A percentile compares a stretch with the other conserved stretches of the same genome.
These are phyloP conservation scores for Malus hybrid DNA, from an alignment of 331 rosid genomes.

Conservation along the genomic window DNA sequence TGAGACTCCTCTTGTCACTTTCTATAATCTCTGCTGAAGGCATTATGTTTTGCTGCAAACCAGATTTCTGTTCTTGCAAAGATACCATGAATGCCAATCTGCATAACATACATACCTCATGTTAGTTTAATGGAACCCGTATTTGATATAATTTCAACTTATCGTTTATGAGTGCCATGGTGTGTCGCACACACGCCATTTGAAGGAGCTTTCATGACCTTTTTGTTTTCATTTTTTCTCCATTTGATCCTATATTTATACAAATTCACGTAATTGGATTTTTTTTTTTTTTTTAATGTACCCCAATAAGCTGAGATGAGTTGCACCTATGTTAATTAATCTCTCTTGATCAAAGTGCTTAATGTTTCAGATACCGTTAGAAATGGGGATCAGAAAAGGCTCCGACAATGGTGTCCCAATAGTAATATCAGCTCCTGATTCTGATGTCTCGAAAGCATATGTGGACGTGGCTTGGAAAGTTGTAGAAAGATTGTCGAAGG, in stretches of 20 bases:
- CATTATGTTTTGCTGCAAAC: background rate
- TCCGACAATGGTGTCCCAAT: constrained; percentile 71
- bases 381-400: constrained; percentile 60
- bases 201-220: background rate
- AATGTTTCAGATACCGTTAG: constrained; percentile 72
- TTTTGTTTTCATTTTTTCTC: background rate
- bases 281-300: too few species aligned
- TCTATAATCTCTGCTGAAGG: background rate
- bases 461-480: constrained; percentile 52
- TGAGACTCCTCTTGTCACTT: background rate
- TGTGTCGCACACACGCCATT: background rate
- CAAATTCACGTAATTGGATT: background rate
- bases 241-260: background rate
- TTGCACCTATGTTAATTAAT: background rate
- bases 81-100: background rate
- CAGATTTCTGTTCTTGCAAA: background rate
- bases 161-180: background rate
- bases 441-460: constrained; percentile 63
- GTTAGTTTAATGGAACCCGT: background rate
- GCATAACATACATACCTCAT: background rate
- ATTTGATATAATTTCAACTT: background rate
- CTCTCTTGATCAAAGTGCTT: background rate
- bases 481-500: constrained; percentile 34
- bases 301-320: background rate
- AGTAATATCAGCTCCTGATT: constrained; percentile 70